Evolutionary conservation across 768 basidiomycete species (phyloP), one percentile per base, ranked within the genome.

Genomic region (Aureoboletus auriporus): DNA sequence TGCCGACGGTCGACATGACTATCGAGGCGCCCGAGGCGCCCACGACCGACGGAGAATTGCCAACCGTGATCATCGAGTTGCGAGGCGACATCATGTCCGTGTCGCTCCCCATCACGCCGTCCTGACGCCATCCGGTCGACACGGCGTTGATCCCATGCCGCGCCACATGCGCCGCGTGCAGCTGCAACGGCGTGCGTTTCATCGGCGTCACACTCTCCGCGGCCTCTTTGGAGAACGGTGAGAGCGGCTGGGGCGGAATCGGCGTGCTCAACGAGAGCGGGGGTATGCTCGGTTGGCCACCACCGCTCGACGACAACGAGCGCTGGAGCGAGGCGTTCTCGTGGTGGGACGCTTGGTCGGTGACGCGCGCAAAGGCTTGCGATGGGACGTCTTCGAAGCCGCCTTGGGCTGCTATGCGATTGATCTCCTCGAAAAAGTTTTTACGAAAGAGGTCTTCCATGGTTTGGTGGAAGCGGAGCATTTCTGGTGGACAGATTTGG

Each of bases 381-480:
- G 38, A 45, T 6, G 71, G 66, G 49, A 67, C 59, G 37, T 74
- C 73, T 41, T 83, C 82, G 14, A 81, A 73, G 27, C 72, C 71
- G 38, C 86, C 64, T 37, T 71, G 86, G 6, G 84, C 74, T 1
- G 75, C 77, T 39, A 93, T 70, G 5, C 86, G 80, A 42, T 78
- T 77, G 39, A 93, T 86, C 62, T 93, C 90, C 33, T 92, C 90
- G 4, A 79, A 67, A 69, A 90, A 93, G 60, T 90, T 90, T 66
- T 86, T 89, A 47, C 74, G 78, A 74, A 91, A 93, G 67, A 93
- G 86, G 52, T 78, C 83, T 63, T 89, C 85, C 39, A 98, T 74
- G 0, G 91, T 92, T 50, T 86, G 84, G 62, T 98, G 94, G 77
- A 97, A 97, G 5, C 83, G 79, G n/a, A 86, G 70, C 78, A 96